Evolutionary conservation across 2,329 filamentous ascomycete genomes (phyloP), one percentile per base, ranked within the genome.

Genomic region (Hypoxylon sp.): DNA sequence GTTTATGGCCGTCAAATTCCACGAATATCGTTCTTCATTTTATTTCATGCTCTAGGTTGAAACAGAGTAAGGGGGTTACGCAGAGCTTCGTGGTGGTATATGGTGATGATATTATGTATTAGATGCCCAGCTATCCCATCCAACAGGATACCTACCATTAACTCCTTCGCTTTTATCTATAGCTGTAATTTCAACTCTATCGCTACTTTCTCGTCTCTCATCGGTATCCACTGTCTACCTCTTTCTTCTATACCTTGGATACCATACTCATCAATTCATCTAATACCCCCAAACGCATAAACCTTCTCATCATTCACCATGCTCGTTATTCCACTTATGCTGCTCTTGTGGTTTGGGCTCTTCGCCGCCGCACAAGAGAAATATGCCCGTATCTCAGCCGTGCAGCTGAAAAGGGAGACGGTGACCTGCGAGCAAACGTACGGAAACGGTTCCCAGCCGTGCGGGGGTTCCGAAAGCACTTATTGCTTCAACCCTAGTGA

Each of bases 401-500:
- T 50, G 8, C 51, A 64, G 4, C 55, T 44, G 18, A 71, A 69
- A 44, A 68, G 73, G 50, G 68, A 76, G 22, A 50, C 71, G 45
- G 66, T 71, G 69, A 74, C 73, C n/a, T 80, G 78, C 64, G 73
- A 73, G 42, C 67, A 76, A 54, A 76, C 74, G 5, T 79, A 79
- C 48, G 78, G 78, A 1, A 40, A 51, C 1, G 75, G 74, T 1
- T 78, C 73, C 57, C 56, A 72, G 38, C 71, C 61, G 12, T 79
- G 78, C 60, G 78, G 78, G 3, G 72, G 62, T 22, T 18, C 64
- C 1, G 69, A 67, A 2, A 78, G 75, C 61, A 70, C 61, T 2
- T 76, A 71, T 65, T 80, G 79, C 69, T 80, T 75, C 58, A 78
- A 77, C 51, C 76, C 78, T 4, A 61, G 16, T 7, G 28, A 71